A percentile compares a stretch with the other conserved stretches of the same genome.
These are phyloP conservation scores for Punica granatum DNA, from an alignment of 345 rosid genomes.

Conservation along the genomic window DNA sequence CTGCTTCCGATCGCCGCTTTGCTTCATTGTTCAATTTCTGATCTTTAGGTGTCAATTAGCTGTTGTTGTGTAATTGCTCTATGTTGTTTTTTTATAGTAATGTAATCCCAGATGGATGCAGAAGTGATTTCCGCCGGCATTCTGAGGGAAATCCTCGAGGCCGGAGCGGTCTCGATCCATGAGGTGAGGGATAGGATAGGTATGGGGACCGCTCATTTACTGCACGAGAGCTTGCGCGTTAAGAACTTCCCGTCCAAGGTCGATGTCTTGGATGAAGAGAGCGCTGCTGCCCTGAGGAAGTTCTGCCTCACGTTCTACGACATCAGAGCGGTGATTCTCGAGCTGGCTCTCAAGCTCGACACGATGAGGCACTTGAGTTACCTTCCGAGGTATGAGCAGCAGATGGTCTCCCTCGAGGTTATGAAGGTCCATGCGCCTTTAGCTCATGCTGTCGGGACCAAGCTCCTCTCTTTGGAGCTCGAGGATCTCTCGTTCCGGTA, in stretches of 20 bases:
- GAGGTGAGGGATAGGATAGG: slow-evolving; percentile 68
- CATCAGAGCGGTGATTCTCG: slow-evolving; percentile 72
- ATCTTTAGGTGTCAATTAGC: neutral
- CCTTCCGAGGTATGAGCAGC: slow-evolving; percentile 71
- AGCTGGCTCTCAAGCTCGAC: slow-evolving; percentile 74
- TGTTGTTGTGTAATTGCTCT: neutral
- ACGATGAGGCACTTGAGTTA: slow-evolving; percentile 78
- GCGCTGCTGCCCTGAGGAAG: slow-evolving; percentile 66
- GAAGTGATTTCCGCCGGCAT: slow-evolving; percentile 94
- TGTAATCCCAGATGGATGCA: slow-evolving; percentile 72
- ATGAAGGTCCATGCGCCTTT: slow-evolving; percentile 78
- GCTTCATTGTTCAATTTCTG: neutral
- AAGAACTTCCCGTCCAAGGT: slow-evolving; percentile 56
- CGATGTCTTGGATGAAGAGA: slow-evolving; percentile 67
- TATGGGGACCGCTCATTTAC: slow-evolving; percentile 70
- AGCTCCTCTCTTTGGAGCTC: slow-evolving; percentile 61
- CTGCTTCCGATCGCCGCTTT: neutral
- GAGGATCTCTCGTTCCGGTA: slow-evolving; percentile 79
- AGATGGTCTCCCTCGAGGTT: slow-evolving; percentile 63
- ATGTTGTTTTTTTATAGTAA: slow-evolving; percentile 1
- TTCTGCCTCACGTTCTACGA: slow-evolving; percentile 88
- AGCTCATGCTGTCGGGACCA: slow-evolving; percentile 76
- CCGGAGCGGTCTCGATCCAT: slow-evolving; percentile 47
- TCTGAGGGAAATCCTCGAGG: slow-evolving; percentile 55
- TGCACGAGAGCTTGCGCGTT: slow-evolving; percentile 75